phyloP scores from a whole-genome alignment of 2,329 filamentous ascomycete genomes.

The Botrytis byssoidea region DNA sequence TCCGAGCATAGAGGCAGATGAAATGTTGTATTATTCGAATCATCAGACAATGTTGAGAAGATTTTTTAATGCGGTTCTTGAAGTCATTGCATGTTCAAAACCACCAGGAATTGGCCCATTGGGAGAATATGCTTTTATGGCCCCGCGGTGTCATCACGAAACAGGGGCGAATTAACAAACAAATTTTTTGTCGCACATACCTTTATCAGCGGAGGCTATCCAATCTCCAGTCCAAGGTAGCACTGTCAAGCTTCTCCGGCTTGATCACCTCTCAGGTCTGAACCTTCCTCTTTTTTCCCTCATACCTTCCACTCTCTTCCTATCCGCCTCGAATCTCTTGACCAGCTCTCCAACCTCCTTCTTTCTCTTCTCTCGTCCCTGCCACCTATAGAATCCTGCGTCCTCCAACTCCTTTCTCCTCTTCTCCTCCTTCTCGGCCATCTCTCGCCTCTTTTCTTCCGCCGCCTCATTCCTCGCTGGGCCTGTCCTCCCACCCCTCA shows the following conservation, averaged over 20 bases:
- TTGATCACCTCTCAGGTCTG: constrained; percentile 46
- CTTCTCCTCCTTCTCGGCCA: constrained; percentile 63
- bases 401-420: constrained; percentile 63
- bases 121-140: constrained; percentile 48
- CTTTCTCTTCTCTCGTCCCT: constrained; percentile 77
- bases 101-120: constrained; percentile 35
- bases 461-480: constrained; percentile 72
- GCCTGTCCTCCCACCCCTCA: constrained; percentile 70
- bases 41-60: constrained; percentile 65
- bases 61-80: constrained; percentile 62
- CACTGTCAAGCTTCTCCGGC: constrained; percentile 35
- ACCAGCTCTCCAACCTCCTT: constrained; percentile 67
- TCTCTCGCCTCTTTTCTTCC: constrained; percentile 56
- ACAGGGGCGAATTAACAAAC: neutral
- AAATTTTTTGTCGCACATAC: constrained; percentile 25
- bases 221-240: neutral
- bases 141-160: constrained; percentile 52
- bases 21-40: neutral
- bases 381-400: constrained; percentile 72
- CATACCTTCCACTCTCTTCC: constrained; percentile 68
- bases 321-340: constrained; percentile 74
- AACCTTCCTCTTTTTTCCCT: constrained; percentile 63
- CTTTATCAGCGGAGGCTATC: constrained; percentile 11
- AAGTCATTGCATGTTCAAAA: constrained; percentile 49
- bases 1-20: neutral